Evolutionary conservation across 2,329 filamentous ascomycete species (phyloP).

Genomic region (Pseudovirgaria hyperparasitica): DNA sequence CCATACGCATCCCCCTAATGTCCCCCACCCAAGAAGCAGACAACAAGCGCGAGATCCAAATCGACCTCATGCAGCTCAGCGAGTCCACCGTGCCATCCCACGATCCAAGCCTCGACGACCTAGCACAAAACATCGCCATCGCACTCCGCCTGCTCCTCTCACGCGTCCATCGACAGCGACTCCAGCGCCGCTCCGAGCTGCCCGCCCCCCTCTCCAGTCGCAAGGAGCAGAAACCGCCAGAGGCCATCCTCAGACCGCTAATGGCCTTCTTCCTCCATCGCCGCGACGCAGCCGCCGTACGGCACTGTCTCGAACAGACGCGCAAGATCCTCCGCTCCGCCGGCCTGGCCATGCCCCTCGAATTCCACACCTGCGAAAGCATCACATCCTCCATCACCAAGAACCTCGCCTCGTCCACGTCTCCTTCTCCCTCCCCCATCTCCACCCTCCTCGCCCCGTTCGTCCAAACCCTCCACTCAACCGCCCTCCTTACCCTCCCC

Average conservation of each 20-base stretch:
- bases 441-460: slow-evolving; percentile 1
- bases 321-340: slow-evolving; percentile 14
- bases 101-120: slow-evolving; percentile 20
- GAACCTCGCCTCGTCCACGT: slow-evolving; percentile 12
- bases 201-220: slow-evolving; percentile 43
- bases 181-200: slow-evolving; percentile 53
- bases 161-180: slow-evolving; percentile 66
- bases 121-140: slow-evolving; percentile 55
- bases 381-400: slow-evolving; percentile 15
- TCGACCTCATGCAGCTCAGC: slow-evolving; percentile 56
- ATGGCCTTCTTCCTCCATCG: slow-evolving; percentile 41
- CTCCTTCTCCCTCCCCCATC: slow-evolving; percentile 7
- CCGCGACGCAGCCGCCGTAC: slow-evolving; percentile 21
- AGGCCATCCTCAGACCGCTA: slow-evolving; percentile 47
- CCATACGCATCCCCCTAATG: slow-evolving; percentile 19
- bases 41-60: slow-evolving; percentile 43
- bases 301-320: slow-evolving; percentile 17
- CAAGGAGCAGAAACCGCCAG: slow-evolving; percentile 36
- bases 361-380: slow-evolving; percentile 14
- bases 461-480: neutral
- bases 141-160: slow-evolving; percentile 64
- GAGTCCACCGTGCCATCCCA: slow-evolving; percentile 21
- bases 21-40: slow-evolving; percentile 8
- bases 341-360: slow-evolving; percentile 15
- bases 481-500: slow-evolving; percentile 7